phyloP scores from a whole-genome alignment of 2,329 filamentous ascomycete genomes.

The Pseudocercospora cruenta region DNA sequence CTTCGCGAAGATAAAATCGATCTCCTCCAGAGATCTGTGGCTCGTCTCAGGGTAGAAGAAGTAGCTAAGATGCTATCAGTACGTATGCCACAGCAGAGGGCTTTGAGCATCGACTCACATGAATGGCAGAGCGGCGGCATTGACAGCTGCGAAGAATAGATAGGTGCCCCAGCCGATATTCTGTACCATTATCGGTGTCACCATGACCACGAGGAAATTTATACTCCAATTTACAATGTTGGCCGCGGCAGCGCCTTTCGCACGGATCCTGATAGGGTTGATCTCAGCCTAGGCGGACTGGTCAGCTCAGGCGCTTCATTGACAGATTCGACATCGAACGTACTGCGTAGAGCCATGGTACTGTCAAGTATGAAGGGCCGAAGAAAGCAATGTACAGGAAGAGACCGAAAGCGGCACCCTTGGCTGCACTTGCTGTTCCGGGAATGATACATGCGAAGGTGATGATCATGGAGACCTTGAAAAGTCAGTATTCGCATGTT shows the following conservation, averaged over 20 bases:
- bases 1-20: constrained; percentile 48
- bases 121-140: constrained; percentile 58
- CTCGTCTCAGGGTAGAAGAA: constrained; percentile 57
- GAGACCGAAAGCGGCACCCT: constrained; percentile 60
- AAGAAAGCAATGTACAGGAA: constrained; percentile 72
- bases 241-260: constrained; percentile 43
- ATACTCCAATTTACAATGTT: constrained; percentile 9
- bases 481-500: neutral
- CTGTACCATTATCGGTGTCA: constrained; percentile 11
- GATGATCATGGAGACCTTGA: constrained; percentile 51
- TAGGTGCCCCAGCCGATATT: constrained; percentile 44
- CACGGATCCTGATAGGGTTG: constrained; percentile 57
- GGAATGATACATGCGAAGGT: constrained; percentile 46
- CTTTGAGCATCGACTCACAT: constrained; percentile 45
- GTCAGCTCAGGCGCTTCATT: neutral
- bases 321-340: neutral
- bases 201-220: constrained; percentile 11
- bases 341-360: constrained; percentile 28
- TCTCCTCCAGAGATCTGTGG: constrained; percentile 59
- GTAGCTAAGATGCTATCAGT: constrained; percentile 54
- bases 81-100: neutral
- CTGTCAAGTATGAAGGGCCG: constrained; percentile 54
- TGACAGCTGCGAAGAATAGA: constrained; percentile 48
- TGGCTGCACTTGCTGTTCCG: constrained; percentile 1
- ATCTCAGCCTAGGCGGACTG: constrained; percentile 2